phyloP scores from a whole-genome alignment of 2,329 filamentous ascomycete genomes.

The Thermomyces lanuginosus region DNA sequence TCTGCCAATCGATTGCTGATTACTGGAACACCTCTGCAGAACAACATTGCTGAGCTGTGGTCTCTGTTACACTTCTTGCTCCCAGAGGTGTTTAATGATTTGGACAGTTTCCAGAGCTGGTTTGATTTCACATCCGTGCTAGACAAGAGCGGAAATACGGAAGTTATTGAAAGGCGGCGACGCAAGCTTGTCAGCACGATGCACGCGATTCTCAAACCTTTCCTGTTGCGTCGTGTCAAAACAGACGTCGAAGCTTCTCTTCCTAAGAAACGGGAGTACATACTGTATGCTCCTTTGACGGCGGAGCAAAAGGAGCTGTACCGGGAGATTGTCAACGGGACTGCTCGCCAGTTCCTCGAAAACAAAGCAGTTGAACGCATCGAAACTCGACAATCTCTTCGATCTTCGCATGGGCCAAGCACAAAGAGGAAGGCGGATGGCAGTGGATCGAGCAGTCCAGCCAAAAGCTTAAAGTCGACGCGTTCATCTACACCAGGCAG shows the following conservation, averaged over 20 bases:
- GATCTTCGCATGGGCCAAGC: conserved; percentile 25
- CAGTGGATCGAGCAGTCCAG: conserved; percentile 29
- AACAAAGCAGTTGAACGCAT: conserved; percentile 35
- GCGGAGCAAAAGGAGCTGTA: conserved; percentile 84
- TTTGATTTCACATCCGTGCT: conserved; percentile 91
- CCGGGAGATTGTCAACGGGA: conserved; percentile 67
- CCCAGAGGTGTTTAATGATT: conserved; percentile 81
- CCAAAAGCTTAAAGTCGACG: conserved; percentile 62
- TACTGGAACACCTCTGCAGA: conserved; percentile 86
- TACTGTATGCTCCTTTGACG: conserved; percentile 84
- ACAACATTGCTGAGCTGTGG: conserved; percentile 91
- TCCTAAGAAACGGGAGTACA: conserved; percentile 94
- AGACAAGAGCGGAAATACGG: conserved; percentile 61
- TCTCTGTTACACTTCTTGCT: conserved; percentile 85
- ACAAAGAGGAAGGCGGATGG: conserved; percentile 41
- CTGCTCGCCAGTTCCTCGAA: conserved; percentile 36
- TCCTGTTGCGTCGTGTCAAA: conserved; percentile 76
- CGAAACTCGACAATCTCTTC: conserved; percentile 16
- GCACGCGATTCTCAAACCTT: conserved; percentile 80
- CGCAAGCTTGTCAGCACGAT: conserved; percentile 71
- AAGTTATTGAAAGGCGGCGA: conserved; percentile 63
- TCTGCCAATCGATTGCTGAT: conserved; percentile 85
- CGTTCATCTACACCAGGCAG: conserved; percentile 55
- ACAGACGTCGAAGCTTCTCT: conserved; percentile 79
- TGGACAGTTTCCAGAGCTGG: conserved; percentile 87